Evolutionary conservation across 495 filamentous ascomycete species (phyloP), one percentile per base, ranked within the genome.

Genomic region (Penicillium odoratum): DNA sequence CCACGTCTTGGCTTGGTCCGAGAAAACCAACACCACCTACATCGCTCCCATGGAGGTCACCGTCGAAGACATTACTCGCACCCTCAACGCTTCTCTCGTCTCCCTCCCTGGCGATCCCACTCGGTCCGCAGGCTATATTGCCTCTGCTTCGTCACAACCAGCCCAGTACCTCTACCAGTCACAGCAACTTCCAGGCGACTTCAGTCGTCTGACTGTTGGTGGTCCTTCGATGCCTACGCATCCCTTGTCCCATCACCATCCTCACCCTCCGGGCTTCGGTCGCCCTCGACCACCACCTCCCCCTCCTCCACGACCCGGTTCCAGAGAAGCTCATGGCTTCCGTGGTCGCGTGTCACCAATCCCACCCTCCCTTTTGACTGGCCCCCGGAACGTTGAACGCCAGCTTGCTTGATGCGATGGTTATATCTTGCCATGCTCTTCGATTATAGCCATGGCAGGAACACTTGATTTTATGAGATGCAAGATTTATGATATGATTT

Each of bases 21-120:
- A 84, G 51, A 83, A 83, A 56, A 91, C 83, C 63, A 80, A 83
- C 59, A 85, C 88, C 33, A 90, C 90, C 8, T 97, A 94, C 73
- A 92, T 98, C 59, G 89, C 89, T 55, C 93, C 93, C 3, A 98
- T 98, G 93, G 90, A 98, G 52, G 81, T 97, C 6, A 74, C 95
- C 18, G 78, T 97, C 15, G 81, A 86, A 38, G 93, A 98, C 65
- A 97, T 98, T 57, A 84, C 85, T 18, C 84, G 85, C 44, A 89
- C 86, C 1, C 77, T 98, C 6, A 81, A 74, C 21, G 77, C 78
- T 30, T 70, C 68, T 13, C 61, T 66, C 15, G 69, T 80, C 48
- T 63, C 67, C 26, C 70, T 80, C 7, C 76, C 77, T 16, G 74
- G 72, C 30, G 60, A 65, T 33, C 69, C 72, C 10, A 58, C 67